A percentile compares a stretch with the other conserved stretches of the same genome.
These are phyloP conservation scores for Dactylellina drechsleri DNA, from an alignment of 2,329 filamentous ascomycete genomes.

Conservation along the genomic window DNA sequence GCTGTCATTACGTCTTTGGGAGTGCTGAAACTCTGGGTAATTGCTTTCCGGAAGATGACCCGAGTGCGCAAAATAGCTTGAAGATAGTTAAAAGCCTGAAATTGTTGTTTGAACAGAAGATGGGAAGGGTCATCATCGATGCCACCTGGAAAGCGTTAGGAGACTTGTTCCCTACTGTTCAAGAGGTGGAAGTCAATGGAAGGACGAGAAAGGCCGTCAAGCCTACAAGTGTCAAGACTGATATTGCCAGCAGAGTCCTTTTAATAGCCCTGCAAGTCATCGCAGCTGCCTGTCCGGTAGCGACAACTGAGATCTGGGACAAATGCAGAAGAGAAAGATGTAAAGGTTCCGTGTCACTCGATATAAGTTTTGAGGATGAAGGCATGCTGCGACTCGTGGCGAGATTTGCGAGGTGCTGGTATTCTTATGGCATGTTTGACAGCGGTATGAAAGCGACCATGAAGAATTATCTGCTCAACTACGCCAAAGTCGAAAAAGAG, in stretches of 20 bases:
- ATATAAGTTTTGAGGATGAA: constrained; percentile 61
- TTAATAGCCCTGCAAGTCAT: constrained; percentile 57
- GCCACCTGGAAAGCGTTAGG: constrained; percentile 72
- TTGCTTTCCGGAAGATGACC: constrained; percentile 73
- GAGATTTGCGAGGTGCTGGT: constrained; percentile 55
- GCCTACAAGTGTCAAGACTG: constrained; percentile 31
- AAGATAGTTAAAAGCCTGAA: constrained; percentile 23
- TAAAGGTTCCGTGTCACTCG: constrained; percentile 57
- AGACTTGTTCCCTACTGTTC: constrained; percentile 65
- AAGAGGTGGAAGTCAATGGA: constrained; percentile 22
- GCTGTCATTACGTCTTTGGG: constrained; percentile 72
- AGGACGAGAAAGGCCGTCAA: constrained; percentile 57
- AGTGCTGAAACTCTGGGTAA: constrained; percentile 67
- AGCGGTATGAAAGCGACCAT: constrained; percentile 35
- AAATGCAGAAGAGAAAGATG: constrained; percentile 53
- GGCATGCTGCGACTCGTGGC: constrained; percentile 56
- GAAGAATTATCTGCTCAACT: constrained; percentile 55
- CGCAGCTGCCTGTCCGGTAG: constrained; percentile 50
- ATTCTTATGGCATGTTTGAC: constrained; percentile 52
- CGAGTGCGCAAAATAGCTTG: constrained; percentile 68
- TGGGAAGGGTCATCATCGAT: constrained; percentile 69
- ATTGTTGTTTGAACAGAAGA: constrained; percentile 62
- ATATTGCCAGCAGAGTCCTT: constrained; percentile 56
- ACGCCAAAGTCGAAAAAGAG: constrained; percentile 49
- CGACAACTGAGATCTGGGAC: constrained; percentile 56